A percentile compares a stretch with the other conserved stretches of the same genome.
These are phyloP conservation scores for Pleurotus salmoneostramineus DNA, from an alignment of 768 basidiomycete genomes.

Conservation along the genomic window DNA sequence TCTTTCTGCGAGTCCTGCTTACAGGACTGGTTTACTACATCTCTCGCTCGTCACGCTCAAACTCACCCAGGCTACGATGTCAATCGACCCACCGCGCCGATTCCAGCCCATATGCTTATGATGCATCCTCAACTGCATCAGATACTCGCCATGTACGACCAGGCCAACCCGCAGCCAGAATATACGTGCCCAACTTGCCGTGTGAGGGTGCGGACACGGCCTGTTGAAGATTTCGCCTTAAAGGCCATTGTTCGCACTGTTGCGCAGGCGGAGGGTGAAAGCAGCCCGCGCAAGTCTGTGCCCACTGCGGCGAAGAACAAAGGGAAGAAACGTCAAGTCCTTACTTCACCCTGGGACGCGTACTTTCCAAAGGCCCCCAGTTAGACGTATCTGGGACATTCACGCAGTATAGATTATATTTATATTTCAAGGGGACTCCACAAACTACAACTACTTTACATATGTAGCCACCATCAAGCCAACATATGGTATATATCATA, in stretches of 20 bases:
- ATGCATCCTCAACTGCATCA: slow-evolving; percentile 22
- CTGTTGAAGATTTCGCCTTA: slow-evolving; percentile 57
- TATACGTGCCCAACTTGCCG: slow-evolving; percentile 73
- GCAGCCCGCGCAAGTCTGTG: slow-evolving; percentile 30
- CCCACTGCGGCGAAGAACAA: slow-evolving; percentile 13
- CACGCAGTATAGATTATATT: background rate
- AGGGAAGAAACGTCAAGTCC: slow-evolving; percentile 11
- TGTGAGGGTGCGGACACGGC: slow-evolving; percentile 39
- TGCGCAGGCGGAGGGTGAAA: slow-evolving; percentile 45
- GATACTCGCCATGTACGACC: slow-evolving; percentile 22
- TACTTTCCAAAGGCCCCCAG: slow-evolving; percentile 30
- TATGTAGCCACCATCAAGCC: background rate
- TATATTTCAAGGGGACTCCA: background rate
- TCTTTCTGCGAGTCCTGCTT: slow-evolving; percentile 64
- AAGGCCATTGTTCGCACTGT: slow-evolving; percentile 53
- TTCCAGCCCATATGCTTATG: slow-evolving; percentile 11
- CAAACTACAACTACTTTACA: slow-evolving; percentile 1
- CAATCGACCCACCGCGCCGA: slow-evolving; percentile 20
- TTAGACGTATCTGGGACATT: no score
- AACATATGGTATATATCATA: background rate
- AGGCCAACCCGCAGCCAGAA: slow-evolving; percentile 33
- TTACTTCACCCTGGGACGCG: slow-evolving; percentile 36
- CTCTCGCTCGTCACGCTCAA: slow-evolving; percentile 43
- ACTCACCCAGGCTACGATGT: slow-evolving; percentile 40
- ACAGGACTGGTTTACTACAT: slow-evolving; percentile 48